Evolutionary conservation across 495 filamentous ascomycete species (phyloP), one percentile per base, ranked within the genome.

Genomic region (Aspergillus kassunensis): DNA sequence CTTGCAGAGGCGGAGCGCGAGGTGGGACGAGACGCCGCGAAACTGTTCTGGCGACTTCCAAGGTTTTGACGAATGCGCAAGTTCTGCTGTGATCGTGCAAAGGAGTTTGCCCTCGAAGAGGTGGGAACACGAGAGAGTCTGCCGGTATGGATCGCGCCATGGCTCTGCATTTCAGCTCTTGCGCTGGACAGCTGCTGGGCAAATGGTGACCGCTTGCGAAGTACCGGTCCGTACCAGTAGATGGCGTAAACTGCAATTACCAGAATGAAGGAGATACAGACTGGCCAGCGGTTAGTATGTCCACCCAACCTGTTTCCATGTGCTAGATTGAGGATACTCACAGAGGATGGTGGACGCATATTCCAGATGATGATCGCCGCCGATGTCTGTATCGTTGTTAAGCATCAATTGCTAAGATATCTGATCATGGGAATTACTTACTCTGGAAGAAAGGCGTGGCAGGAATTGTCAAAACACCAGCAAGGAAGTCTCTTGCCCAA

Each of bases 401-500:
- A 30, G 48, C 25, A 49, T 16, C 21, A 27, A 18, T n/a, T 2
- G 20, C 4, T 16, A 3, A 11, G 8, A 44, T 27, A 10, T 1
- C 15, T 21, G 9, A 4, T 5, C 6, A 25, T 2, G 18, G 46
- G 43, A n/a, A 63, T 51, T 25, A 71, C 70, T 64, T 54, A 72
- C 67, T 80, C 15, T 62, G 44, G 45, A 70, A 87, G 71, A 86
- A 90, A 5, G 87, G 88, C 0, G 83, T 88, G 0, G 88, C 87
- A 1, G 81, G 82, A 31, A 89, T 75, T 10, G 88, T 90, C 25
- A 89, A 73, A 7, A 89, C 77, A 73, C 89, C 89, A 47, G 89
- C 89, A 10, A 95, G 70, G 70, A 95, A 88, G 64, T 95, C 89
- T 56, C 89, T 79, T 42, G 88, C 74, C 79, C 78, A 87, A 51